phyloP scores from a whole-genome alignment of 148 eudicot species.

The Hydrangea macrophylla region DNA sequence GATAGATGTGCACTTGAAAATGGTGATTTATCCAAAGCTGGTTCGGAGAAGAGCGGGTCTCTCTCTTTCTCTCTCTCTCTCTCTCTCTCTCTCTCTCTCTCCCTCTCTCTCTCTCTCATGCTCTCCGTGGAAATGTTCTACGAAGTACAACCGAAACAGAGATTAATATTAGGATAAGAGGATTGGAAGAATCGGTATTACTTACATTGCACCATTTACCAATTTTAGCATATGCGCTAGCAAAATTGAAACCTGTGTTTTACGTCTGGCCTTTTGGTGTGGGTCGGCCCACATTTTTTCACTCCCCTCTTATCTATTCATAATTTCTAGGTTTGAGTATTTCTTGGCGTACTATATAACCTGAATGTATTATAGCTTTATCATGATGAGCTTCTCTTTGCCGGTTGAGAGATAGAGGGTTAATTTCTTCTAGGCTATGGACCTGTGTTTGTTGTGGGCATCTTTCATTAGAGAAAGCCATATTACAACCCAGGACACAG shows the following conservation, averaged over 20 bases:
- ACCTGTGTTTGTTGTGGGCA: not conserved
- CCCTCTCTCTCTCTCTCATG: slow-evolving; percentile 33
- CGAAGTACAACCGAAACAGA: not conserved
- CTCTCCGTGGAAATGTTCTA: not conserved
- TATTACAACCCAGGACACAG: not conserved
- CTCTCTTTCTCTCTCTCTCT: slow-evolving; percentile 24
- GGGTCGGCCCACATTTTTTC: not conserved
- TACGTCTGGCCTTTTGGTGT: not conserved
- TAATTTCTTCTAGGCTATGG: not conserved
- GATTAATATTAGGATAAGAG: not conserved
- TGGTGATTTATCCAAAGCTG: slow-evolving; percentile 79
- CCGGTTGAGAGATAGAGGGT: not conserved
- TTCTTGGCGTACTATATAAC: not conserved
- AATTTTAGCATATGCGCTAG: not conserved
- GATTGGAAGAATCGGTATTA: not conserved
- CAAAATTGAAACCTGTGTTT: not conserved
- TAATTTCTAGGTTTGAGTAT: not conserved
- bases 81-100: not conserved
- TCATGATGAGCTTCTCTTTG: not conserved
- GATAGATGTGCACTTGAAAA: slow-evolving; percentile 87
- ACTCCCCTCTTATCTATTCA: too few relatives aligned
- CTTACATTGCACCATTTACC: not conserved
- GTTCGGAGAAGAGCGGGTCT: slow-evolving; percentile 81
- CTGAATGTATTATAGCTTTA: not conserved
- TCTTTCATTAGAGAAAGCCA: not conserved